Evolutionary conservation across 176 grass and related monocot species (phyloP).

Genomic region (Eleusine coracana): DNA sequence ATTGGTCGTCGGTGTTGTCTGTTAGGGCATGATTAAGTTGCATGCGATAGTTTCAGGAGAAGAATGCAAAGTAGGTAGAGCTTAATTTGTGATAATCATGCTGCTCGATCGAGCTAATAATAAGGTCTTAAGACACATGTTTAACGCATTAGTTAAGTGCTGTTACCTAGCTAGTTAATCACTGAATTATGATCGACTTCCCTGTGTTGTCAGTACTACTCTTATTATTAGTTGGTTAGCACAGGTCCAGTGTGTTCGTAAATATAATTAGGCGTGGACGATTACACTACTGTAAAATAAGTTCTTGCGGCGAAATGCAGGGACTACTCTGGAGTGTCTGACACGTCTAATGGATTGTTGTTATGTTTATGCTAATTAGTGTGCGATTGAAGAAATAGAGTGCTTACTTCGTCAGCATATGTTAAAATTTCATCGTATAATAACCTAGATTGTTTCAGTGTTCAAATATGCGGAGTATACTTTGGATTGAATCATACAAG

Average conservation of each 20-base stretch:
- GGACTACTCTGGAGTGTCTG: not conserved
- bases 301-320: not conserved
- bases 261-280: not conserved
- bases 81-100: constrained; percentile 25
- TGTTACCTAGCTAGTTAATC: not conserved
- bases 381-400: not conserved
- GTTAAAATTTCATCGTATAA: not conserved
- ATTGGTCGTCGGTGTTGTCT: constrained; percentile 20
- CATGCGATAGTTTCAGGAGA: constrained; percentile 23
- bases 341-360: not conserved
- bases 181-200: not conserved
- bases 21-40: constrained; percentile 11
- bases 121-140: constrained; percentile 33
- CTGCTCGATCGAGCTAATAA: constrained; percentile 42
- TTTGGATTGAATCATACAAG: not conserved
- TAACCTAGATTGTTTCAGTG: not conserved
- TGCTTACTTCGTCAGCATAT: too few relatives aligned
- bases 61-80: not conserved
- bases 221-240: not conserved
- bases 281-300: not conserved
- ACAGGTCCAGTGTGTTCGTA: not conserved
- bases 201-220: not conserved
- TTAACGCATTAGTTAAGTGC: not conserved
- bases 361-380: not conserved
- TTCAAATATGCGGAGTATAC: not conserved